These are phyloP conservation scores for Schwanniomyces pseudopolymorphus DNA, from an alignment of 805 yeast species.

Conservation along the genomic window DNA sequence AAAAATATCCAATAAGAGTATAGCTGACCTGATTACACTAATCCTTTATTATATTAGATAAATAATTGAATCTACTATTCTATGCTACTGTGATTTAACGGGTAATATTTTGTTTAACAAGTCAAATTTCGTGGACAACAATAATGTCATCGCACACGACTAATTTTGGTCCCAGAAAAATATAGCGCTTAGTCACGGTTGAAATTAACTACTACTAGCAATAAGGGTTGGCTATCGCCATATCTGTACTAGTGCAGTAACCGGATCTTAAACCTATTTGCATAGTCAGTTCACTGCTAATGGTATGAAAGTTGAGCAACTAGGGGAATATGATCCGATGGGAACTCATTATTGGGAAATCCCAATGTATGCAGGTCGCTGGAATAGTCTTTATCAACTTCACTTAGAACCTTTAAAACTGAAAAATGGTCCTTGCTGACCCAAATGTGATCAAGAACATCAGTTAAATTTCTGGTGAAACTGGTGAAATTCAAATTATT, in stretches of 20 bases:
- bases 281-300: no score
- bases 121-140: neutral
- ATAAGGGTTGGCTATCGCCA: no score
- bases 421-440: constrained; percentile 77
- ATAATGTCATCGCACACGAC: neutral
- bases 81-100: neutral
- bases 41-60: neutral
- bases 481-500: constrained; percentile 95
- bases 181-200: neutral
- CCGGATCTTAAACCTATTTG: no score
- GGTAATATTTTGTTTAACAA: neutral
- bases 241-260: no score
- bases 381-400: constrained; percentile 75
- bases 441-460: constrained; percentile 95
- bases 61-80: neutral
- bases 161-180: neutral
- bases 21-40: neutral
- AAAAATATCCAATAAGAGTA: neutral
- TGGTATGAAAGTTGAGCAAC: constrained; percentile 71
- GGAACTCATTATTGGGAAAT: constrained; percentile 89
- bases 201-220: neutral
- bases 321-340: constrained; percentile 91
- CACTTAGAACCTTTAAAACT: constrained; percentile 84
- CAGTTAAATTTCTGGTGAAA: constrained; percentile 88
- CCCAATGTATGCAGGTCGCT: constrained; percentile 66